Evolutionary conservation across 306 rosid genomes (phyloP), one percentile per base, ranked within the genome.

Genomic region (Medicago lupulina): DNA sequence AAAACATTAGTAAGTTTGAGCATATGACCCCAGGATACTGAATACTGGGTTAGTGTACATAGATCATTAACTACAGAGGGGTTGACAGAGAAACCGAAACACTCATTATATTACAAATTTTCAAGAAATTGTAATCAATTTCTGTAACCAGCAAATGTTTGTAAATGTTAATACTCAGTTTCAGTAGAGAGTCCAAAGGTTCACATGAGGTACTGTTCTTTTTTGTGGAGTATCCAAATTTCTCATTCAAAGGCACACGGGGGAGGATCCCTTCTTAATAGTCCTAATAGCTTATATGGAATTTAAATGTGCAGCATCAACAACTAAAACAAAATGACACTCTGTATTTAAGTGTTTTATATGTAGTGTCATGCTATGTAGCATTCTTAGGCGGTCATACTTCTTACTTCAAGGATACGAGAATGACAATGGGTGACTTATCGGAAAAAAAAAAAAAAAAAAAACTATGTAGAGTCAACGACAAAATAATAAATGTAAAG

Each of bases 1-100:
- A 36, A 64, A 66, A 25, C 63, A 73, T 73, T 9, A 9, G 28
- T 38, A 21, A 58, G 47, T 16, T 15, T 4, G 39, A 21, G 39
- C 67, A 59, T 62, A 40, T 18, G 70, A 65, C 66, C 49, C 75
- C 57, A 64, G 75, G 79, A 64, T 76, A 55, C 75, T 57, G 66
- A 71, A 49, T 72, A 77, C 5, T 16, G 46, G 31, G 17, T 44
- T 66, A 44, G 31, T 23, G 58, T 46, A 75, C 76, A 23, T 68
- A 13, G 67, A 58, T 59, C 23, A 50, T 70, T 43, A 53, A 67
- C 28, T 43, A 63, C 74, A 70, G 49, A 15, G 61, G 40, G 2
- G 65, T n/a, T n/a, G n/a, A n/a, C n/a, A n/a, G n/a, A n/a, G n/a
- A n/a, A n/a, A n/a, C n/a, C n/a, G n/a, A n/a, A n/a, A n/a, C n/a